A percentile compares a stretch with the other conserved stretches of the same genome.
Evolutionary conservation across 1,284 basidiomycete species (phyloP).

Genomic region (Chalciporus sp.): DNA sequence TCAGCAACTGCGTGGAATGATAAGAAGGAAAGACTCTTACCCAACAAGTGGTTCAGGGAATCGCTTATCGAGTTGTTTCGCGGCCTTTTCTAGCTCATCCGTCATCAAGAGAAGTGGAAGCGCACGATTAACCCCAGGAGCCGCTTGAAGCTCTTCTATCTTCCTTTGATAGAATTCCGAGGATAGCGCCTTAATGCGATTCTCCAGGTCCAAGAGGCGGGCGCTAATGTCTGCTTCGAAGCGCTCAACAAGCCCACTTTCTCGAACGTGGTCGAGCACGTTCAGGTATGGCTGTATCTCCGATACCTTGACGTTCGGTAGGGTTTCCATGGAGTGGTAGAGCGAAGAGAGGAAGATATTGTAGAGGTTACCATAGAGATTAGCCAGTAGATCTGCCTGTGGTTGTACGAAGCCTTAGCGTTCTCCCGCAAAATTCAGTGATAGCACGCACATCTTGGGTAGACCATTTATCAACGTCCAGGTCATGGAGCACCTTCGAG

Average conservation of each 20-base stretch:
- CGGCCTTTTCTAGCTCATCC: constrained; percentile 85
- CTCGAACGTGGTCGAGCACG: constrained; percentile 72
- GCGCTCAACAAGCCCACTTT: constrained; percentile 66
- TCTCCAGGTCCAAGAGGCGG: constrained; percentile 70
- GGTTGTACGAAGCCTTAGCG: constrained; percentile 16
- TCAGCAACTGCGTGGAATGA: constrained; percentile 7
- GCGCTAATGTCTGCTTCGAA: constrained; percentile 68
- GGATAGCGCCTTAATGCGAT: constrained; percentile 69
- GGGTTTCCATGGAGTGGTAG: constrained; percentile 81
- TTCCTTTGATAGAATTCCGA: constrained; percentile 72
- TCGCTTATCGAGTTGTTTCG: constrained; percentile 82
- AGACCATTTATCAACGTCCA: constrained; percentile 78
- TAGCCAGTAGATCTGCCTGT: constrained; percentile 66
- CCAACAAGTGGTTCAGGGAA: constrained; percentile 83
- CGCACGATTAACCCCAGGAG: constrained; percentile 76
- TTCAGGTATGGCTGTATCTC: constrained; percentile 66
- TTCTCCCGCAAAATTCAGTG: not conserved
- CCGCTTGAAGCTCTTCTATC: constrained; percentile 65
- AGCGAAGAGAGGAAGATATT: constrained; percentile 84
- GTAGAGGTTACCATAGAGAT: constrained; percentile 74
- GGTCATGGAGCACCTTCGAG: constrained; percentile 69
- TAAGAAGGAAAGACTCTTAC: constrained; percentile 44
- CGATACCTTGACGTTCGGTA: constrained; percentile 71
- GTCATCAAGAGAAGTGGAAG: constrained; percentile 82
- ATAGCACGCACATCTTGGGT: constrained; percentile 69